Conservation (phyloP, 129 eudicot species). For the Gnaphalium uliginosum region DNA sequence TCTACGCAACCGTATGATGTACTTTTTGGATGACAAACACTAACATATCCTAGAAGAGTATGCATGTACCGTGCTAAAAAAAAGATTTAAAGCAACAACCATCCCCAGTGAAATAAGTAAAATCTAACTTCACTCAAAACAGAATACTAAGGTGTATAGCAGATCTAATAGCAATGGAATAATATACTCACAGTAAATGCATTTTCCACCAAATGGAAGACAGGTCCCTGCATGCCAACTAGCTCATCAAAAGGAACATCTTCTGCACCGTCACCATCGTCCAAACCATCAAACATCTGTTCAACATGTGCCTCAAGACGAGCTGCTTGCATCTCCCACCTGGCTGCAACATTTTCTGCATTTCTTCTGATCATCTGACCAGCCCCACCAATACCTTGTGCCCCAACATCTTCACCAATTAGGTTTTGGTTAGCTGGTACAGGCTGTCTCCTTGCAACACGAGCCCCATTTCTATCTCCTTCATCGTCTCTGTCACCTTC, state of each 20-base stretch:
- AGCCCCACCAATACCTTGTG: conserved; percentile 88
- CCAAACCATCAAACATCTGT: conserved; percentile 97
- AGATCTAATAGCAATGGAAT: not conserved
- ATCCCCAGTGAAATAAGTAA: not conserved
- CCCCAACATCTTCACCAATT: conserved; percentile 78
- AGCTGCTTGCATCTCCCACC: conserved; percentile 98
- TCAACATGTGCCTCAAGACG: conserved; percentile 97
- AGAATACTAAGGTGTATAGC: not conserved
- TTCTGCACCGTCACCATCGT: conserved; percentile 98
- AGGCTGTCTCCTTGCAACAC: conserved; percentile 71
- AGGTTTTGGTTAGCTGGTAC: conserved; percentile 66
- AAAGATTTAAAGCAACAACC: not conserved
- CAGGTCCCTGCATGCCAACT: conserved; percentile 98
- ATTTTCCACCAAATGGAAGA: conserved; percentile 94
- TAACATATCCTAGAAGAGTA: not conserved
- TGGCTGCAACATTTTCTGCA: conserved; percentile 95
- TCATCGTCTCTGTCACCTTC: conserved; percentile 90
- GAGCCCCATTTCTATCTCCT: conserved; percentile 88
- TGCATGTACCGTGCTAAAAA: not conserved
- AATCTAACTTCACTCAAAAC: not conserved
- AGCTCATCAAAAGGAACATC: conserved; percentile 97
- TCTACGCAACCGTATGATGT: not conserved
- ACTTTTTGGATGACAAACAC: not conserved
- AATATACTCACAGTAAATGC: conserved; percentile 83
- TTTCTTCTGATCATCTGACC: conserved; percentile 90